Conservation (phyloP, 768 basidiomycete species). For the Xerocomellus intermedius region DNA sequence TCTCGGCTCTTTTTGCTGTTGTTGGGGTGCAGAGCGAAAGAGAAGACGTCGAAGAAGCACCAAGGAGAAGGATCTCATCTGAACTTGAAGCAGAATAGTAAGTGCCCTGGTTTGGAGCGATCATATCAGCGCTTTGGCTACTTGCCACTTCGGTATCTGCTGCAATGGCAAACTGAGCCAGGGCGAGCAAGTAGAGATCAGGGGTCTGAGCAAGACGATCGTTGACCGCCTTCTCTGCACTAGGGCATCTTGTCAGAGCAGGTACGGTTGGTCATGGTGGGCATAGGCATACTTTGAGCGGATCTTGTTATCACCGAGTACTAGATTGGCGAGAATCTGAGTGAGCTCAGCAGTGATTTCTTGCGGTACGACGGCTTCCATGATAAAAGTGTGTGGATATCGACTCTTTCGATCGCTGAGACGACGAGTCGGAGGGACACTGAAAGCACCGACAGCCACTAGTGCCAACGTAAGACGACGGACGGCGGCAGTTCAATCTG, state of each 20-base stretch:
- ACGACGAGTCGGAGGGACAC: neutral
- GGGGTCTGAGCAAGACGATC: constrained; percentile 76
- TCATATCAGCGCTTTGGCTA: constrained; percentile 14
- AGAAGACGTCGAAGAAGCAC: constrained; percentile 77
- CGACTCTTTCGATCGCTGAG: constrained; percentile 1
- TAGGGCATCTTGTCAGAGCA: constrained; percentile 22
- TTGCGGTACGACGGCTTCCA: constrained; percentile 43
- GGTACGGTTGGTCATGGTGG: neutral
- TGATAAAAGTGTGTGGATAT: constrained; percentile 5
- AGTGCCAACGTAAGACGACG: neutral
- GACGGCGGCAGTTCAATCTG: neutral
- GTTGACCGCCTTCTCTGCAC: constrained; percentile 81
- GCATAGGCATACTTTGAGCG: constrained; percentile 53
- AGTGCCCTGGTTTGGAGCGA: neutral
- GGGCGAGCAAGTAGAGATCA: constrained; percentile 74
- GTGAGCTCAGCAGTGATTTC: constrained; percentile 76
- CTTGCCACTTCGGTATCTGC: constrained; percentile 80
- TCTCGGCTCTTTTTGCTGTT: constrained; percentile 37
- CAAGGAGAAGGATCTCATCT: constrained; percentile 87
- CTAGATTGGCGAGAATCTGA: constrained; percentile 82
- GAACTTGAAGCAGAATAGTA: constrained; percentile 12
- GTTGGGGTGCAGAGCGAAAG: constrained; percentile 55
- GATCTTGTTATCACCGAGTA: constrained; percentile 81
- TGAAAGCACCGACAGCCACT: neutral
- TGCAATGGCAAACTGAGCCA: constrained; percentile 74